These are phyloP conservation scores for Pichia sporocuriosa DNA, from an alignment of 805 yeast species.

Conservation along the genomic window DNA sequence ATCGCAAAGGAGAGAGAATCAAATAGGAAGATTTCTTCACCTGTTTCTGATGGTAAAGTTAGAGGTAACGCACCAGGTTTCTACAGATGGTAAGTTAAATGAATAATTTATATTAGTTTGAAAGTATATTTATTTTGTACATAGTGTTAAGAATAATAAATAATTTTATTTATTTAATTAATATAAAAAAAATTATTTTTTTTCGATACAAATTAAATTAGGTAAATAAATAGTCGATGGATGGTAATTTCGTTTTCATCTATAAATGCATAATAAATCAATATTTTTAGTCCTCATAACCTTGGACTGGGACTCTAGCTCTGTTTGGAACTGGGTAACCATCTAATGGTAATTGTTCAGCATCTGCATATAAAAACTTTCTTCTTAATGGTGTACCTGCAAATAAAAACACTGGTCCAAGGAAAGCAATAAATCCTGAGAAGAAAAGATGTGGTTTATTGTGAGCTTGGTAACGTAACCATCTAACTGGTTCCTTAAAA, in stretches of 20 bases:
- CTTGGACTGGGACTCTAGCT: slow-evolving; percentile 43
- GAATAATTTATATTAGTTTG: too few species aligned
- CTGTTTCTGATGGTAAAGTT: slow-evolving; percentile 37
- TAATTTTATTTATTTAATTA: background rate
- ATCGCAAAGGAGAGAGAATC: slow-evolving; percentile 32
- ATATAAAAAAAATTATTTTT: background rate
- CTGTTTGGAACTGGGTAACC: slow-evolving; percentile 53
- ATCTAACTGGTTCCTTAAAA: slow-evolving; percentile 56
- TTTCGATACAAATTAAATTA: background rate
- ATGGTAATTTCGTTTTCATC: slow-evolving; percentile 37
- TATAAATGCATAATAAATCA: too few species aligned
- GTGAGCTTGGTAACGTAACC: slow-evolving; percentile 72
- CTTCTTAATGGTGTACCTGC: slow-evolving; percentile 64
- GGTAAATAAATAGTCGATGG: background rate
- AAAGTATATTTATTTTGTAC: slow-evolving; percentile 1
- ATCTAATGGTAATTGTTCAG: slow-evolving; percentile 52
- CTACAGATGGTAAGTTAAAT: slow-evolving; percentile 43
- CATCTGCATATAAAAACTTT: slow-evolving; percentile 57
- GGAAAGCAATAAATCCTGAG: slow-evolving; percentile 54
- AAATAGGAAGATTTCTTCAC: slow-evolving; percentile 36
- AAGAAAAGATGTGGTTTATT: slow-evolving; percentile 69
- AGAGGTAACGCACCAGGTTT: slow-evolving; percentile 45
- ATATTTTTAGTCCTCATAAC: slow-evolving; percentile 51
- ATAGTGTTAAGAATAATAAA: background rate
- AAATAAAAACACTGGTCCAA: slow-evolving; percentile 60